These are phyloP conservation scores for Ceriops decandra DNA, from an alignment of 345 rosid genomes.

Conservation along the genomic window DNA sequence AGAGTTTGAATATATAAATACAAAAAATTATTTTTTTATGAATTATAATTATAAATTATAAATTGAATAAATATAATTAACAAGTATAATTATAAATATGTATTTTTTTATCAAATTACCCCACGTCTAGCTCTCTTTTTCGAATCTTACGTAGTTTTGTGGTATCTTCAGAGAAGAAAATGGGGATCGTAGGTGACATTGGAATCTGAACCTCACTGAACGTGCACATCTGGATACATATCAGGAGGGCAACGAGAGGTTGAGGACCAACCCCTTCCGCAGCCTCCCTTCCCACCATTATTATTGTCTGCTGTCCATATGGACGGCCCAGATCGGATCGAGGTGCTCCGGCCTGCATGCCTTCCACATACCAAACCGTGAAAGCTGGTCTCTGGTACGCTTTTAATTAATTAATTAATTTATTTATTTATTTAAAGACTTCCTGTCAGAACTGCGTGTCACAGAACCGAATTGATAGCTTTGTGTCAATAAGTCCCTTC, in stretches of 20 bases:
- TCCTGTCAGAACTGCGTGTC: conserved; percentile 18
- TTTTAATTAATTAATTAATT: conserved; percentile 9
- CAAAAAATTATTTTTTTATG: too few relatives aligned
- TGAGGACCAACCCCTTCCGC: conserved; percentile 11
- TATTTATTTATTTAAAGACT: conserved; percentile 24
- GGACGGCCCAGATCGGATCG: conserved; percentile 28
- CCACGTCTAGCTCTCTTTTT: neutral
- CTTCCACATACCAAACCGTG: conserved; percentile 28
- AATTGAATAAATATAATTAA: too few relatives aligned
- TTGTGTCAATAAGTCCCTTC: conserved; percentile 20
- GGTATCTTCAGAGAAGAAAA: neutral
- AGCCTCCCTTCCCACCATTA: conserved; percentile 3
- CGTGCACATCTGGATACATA: conserved; percentile 9
- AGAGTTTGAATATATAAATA: too few relatives aligned
- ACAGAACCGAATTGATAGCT: conserved; percentile 11
- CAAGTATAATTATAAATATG: too few relatives aligned
- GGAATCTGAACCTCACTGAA: conserved; percentile 9
- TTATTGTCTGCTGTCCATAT: neutral
- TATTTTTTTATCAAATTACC: too few relatives aligned
- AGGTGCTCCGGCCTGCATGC: conserved; percentile 3
- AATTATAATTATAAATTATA: too few relatives aligned
- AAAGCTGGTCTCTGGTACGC: conserved; percentile 26
- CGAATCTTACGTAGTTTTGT: neutral
- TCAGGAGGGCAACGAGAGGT: neutral
- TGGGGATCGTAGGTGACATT: neutral